Conservation (phyloP, 768 basidiomycete species). For the Pisolithus microcarpus region DNA sequence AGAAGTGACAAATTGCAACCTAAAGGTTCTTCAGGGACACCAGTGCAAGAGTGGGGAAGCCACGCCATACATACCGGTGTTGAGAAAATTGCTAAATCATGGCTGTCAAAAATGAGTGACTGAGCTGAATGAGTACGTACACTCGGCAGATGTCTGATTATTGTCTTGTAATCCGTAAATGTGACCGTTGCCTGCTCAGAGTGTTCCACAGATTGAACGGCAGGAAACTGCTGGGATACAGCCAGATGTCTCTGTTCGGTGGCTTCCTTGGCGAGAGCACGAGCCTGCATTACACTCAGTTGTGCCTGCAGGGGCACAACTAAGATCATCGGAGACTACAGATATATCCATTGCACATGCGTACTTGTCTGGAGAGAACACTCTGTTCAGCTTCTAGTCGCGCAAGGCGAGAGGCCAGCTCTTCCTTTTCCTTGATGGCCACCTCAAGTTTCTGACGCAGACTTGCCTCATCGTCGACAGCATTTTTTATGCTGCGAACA, state of each 20-base stretch:
- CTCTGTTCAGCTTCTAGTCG: conserved; percentile 12
- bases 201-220: background rate
- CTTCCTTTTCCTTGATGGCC: conserved; percentile 10
- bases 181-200: background rate
- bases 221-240: background rate
- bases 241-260: background rate
- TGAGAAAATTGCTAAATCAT: background rate
- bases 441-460: conserved; percentile 1
- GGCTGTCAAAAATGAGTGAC: background rate
- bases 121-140: background rate
- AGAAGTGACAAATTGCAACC: conserved; percentile 8
- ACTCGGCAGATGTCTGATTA: background rate
- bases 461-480: background rate
- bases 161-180: background rate
- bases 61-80: background rate
- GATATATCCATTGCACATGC: background rate
- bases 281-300: background rate
- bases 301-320: background rate
- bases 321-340: background rate
- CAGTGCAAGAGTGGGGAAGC: background rate
- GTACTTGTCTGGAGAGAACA: conserved; percentile 11
- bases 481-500: background rate
- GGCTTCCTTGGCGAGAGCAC: background rate
- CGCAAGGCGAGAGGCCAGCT: conserved; percentile 7
- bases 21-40: background rate